phyloP scores from a whole-genome alignment of 1,284 basidiomycete genomes.

The Pisolithus thermaeus region DNA sequence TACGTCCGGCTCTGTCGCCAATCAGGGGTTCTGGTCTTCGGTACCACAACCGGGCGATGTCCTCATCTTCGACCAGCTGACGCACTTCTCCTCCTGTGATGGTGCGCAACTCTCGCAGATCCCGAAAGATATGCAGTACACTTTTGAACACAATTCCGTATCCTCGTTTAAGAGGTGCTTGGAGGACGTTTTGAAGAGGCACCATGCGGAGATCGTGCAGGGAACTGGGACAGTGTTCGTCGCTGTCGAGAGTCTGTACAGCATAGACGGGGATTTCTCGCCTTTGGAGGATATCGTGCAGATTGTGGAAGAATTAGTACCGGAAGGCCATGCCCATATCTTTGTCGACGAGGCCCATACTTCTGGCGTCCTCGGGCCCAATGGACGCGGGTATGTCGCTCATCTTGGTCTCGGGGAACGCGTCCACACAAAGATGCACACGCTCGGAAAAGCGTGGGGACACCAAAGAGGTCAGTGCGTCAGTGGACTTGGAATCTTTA shows the following conservation, averaged over 20 bases:
- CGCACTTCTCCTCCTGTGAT: slow-evolving; percentile 56
- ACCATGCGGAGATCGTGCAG: slow-evolving; percentile 15
- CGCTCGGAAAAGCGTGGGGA: slow-evolving; percentile 54
- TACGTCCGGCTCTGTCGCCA: slow-evolving; percentile 59
- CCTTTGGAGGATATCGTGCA: slow-evolving; percentile 41
- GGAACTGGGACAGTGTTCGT: slow-evolving; percentile 38
- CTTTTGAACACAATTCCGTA: slow-evolving; percentile 47
- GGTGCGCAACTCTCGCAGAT: slow-evolving; percentile 43
- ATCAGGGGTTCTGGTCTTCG: slow-evolving; percentile 48
- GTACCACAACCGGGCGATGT: slow-evolving; percentile 47
- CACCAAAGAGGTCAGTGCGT: slow-evolving; percentile 60
- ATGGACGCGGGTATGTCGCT: slow-evolving; percentile 37
- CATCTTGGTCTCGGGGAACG: slow-evolving; percentile 31
- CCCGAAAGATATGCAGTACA: slow-evolving; percentile 24
- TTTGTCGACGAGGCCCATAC: slow-evolving; percentile 56
- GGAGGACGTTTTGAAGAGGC: slow-evolving; percentile 15
- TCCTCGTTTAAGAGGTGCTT: slow-evolving; percentile 21
- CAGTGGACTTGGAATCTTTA: slow-evolving; percentile 18
- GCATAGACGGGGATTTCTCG: slow-evolving; percentile 62
- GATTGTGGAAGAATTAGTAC: slow-evolving; percentile 30
- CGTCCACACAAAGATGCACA: slow-evolving; percentile 44
- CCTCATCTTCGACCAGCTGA: slow-evolving; percentile 53
- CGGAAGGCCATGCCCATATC: slow-evolving; percentile 29
- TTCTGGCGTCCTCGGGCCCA: slow-evolving; percentile 40
- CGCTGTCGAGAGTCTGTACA: slow-evolving; percentile 55